Base-by-base conservation (phyloP, 2,329 filamentous ascomycete species). In the Corinectria fuckeliana region DNA sequence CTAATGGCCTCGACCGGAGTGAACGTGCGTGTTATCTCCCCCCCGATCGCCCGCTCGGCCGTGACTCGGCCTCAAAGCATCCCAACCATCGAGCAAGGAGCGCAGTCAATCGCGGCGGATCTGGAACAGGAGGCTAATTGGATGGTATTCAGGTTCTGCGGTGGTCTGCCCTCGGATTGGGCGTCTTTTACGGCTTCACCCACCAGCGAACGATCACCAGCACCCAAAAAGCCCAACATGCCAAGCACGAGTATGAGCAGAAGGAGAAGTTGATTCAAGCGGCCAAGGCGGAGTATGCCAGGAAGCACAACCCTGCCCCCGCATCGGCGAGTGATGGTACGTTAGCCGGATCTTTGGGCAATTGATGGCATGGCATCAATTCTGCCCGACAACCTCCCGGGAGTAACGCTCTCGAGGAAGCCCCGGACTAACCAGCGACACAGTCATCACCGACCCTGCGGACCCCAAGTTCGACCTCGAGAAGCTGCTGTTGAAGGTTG, bases 381-480 rank as follows among this genome's bases (percentile, higher is more conserved):
- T 26, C n/a, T 10, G 38, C 11, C n/a, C 9, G 20, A 23, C 18
- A 13, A 21, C 14, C 18, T 25, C 18, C 13, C 5, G 47, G 30
- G n/a, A 20, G 21, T 18, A 21, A 26, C 18, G 20, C 38, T 39
- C 13, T 47, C 38, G 28, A 45, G 41, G 42, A 58, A 48, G n/a
- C 10, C 38, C 16, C 41, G 23, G 57, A 63, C 70, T 74, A 61
- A 74, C 65, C 4, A 18, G 28, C 13, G 8, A 39, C 21, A 16
- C 54, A 78, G 76, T 72, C 36, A 68, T 75, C 48, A 72, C 72
- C 60, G 89, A 98, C 80, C 90, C 90, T 61, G 87, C 89, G 74
- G 88, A 95, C 81, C 88, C 93, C 74, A 92, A 93, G 74, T 98
- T 98, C 81, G 93, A 99, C 77, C 84, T 98, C 70, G 94, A 98